Evolutionary conservation across 495 filamentous ascomycete genomes (phyloP), one percentile per base, ranked within the genome.

Genomic region (Talaromyces stipitatus): DNA sequence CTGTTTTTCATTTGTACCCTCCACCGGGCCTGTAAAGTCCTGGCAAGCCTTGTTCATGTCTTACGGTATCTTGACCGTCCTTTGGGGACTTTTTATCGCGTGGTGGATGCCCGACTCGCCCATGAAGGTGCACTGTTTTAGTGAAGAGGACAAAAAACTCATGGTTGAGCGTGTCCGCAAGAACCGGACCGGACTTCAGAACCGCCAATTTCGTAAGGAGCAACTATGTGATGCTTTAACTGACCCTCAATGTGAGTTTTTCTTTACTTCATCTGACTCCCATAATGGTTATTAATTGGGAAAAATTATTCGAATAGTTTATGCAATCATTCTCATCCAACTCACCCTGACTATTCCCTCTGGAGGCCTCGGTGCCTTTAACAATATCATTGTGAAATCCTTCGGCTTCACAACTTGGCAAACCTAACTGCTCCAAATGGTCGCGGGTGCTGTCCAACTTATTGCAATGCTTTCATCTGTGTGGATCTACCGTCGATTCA

Each of bases 1-100:
- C 55, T 69, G 71, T 30, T 78, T 80, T 56, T 69, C 65, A 9
- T 64, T 73, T 32, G 66, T 74, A 53, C 62, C 60, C 36, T 27
- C 55, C 45, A 38, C 58, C 29, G 50, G 58, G 18, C 56, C 61
- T 50, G 55, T 84, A 56, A 67, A 76, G 32, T 75, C 74, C 20
- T 86, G 83, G 80, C 77, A 84, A 55, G 78, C 81, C 2, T 66
- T 85, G 12, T 85, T 84, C 61, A 65, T 84, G 11, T 70, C 79
- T 8, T 83, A 84, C 58, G 82, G 82, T 10, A 69, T 66, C 24
- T 57, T 77, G 36, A 81, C 81, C 0, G 72, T 85, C 2, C 55
- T 80, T 46, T 75, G 77, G 74, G 80, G 75, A 4, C 7, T 73
- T 16, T 73, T 79, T 41, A 75, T 79, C 14, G 67, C 73, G 7